Percentiles rank a stretch among this genome's conserved stretches.
These are phyloP conservation scores for Eutrema yunnanense DNA, from an alignment of 345 rosid species.

Conservation along the genomic window DNA sequence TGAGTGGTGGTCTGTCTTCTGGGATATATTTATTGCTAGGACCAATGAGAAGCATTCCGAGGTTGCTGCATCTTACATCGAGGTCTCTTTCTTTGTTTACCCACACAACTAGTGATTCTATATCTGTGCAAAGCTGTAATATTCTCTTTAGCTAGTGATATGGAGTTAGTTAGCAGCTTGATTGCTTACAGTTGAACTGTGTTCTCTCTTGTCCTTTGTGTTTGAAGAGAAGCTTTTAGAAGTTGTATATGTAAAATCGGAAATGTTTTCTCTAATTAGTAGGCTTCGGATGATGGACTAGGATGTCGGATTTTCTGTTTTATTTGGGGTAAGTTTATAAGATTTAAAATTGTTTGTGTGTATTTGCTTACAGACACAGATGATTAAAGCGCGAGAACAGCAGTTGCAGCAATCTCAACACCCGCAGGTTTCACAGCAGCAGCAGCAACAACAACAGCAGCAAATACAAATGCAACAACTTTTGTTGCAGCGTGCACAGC, in stretches of 20 bases:
- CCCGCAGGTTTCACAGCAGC: slow-evolving; percentile 56
- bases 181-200: neutral
- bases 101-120: neutral
- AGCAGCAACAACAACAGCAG: slow-evolving; percentile 52
- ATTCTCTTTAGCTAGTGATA: neutral
- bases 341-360: neutral
- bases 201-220: neutral
- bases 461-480: slow-evolving; percentile 41
- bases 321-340: neutral
- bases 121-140: slow-evolving; percentile 1
- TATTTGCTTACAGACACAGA: slow-evolving; percentile 44
- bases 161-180: neutral
- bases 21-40: slow-evolving; percentile 99
- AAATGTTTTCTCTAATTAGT: neutral
- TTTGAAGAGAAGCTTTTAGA: neutral
- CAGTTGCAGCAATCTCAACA: slow-evolving; percentile 47
- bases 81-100: slow-evolving; percentile 44
- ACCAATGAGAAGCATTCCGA: slow-evolving; percentile 98
- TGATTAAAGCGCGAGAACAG: slow-evolving; percentile 69
- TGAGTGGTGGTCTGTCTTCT: slow-evolving; percentile 99
- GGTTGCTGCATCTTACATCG: slow-evolving; percentile 95
- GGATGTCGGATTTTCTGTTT: neutral
- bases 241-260: neutral
- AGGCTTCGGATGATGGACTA: neutral
- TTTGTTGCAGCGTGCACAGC: slow-evolving; percentile 28